Evolutionary conservation across 129 eudicot genomes (phyloP).

Genomic region (Oenanthe sinensis): DNA sequence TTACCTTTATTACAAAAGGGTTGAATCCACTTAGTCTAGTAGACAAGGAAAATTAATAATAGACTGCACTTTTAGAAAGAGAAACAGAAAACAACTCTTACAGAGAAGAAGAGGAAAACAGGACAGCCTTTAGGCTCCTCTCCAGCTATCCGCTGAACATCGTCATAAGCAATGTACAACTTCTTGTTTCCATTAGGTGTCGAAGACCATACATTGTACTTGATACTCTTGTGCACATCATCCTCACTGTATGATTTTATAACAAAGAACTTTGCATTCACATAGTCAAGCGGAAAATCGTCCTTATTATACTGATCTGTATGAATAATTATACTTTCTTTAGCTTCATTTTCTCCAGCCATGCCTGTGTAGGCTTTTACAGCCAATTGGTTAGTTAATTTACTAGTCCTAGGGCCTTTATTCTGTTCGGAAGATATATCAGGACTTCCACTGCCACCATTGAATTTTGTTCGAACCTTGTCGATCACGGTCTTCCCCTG

Average conservation of each 20-base stretch:
- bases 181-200: conserved; percentile 94
- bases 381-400: conserved; percentile 41
- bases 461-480: conserved; percentile 40
- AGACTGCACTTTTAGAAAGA: too few species aligned
- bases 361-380: conserved; percentile 71
- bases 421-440: conserved; percentile 49
- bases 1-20: conserved; percentile 39
- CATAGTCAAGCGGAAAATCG: conserved; percentile 60
- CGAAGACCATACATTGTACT: conserved; percentile 90
- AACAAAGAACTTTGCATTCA: conserved; percentile 70
- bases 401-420: conserved; percentile 50
- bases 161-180: conserved; percentile 70
- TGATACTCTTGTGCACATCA: conserved; percentile 95
- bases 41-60: neutral
- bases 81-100: conserved; percentile 27
- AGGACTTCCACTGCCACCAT: conserved; percentile 29
- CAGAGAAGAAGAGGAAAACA: conserved; percentile 84
- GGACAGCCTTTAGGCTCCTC: conserved; percentile 72
- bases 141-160: conserved; percentile 50
- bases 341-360: conserved; percentile 67
- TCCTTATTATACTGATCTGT: conserved; percentile 66
- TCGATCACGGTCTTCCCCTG: conserved; percentile 25
- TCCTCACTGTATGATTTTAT: conserved; percentile 97
- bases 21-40: neutral
- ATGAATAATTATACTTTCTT: conserved; percentile 60